Evolutionary conservation across 495 filamentous ascomycete genomes (phyloP).

Genomic region (Zalerion maritima): DNA sequence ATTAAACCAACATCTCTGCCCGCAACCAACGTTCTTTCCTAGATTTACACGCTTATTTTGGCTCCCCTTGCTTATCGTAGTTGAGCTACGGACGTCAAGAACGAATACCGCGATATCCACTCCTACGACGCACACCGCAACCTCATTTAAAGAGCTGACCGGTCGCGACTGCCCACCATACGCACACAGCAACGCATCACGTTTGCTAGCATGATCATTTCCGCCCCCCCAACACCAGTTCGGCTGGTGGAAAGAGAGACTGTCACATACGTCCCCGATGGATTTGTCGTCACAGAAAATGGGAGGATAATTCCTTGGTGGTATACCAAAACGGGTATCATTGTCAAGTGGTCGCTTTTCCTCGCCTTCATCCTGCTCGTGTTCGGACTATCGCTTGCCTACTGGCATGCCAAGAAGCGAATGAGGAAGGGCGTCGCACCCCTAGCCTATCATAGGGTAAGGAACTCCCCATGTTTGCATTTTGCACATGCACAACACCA

Average conservation of each 20-base stretch:
- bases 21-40: no score
- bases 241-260: slow-evolving; percentile 2
- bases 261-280: slow-evolving; percentile 2
- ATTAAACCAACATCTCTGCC: no score
- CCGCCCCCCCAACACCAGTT: no score
- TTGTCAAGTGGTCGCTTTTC: slow-evolving; percentile 56
- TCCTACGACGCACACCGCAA: not conserved
- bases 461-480: slow-evolving; percentile 5
- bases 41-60: no score
- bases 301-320: slow-evolving; percentile 1
- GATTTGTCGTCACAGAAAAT: not conserved
- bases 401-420: slow-evolving; percentile 51
- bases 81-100: no score
- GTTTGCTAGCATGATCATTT: no score
- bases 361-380: slow-evolving; percentile 37
- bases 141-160: slow-evolving; percentile 4
- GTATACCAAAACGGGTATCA: slow-evolving; percentile 35
- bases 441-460: slow-evolving; percentile 53
- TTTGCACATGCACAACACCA: not conserved
- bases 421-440: slow-evolving; percentile 45
- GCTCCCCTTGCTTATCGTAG: no score
- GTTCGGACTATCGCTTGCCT: slow-evolving; percentile 41
- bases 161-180: not conserved
- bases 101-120: no score
- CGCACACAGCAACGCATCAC: not conserved